Conservation (phyloP, 495 filamentous ascomycete genomes). For the Penicillium longicatenatum region DNA sequence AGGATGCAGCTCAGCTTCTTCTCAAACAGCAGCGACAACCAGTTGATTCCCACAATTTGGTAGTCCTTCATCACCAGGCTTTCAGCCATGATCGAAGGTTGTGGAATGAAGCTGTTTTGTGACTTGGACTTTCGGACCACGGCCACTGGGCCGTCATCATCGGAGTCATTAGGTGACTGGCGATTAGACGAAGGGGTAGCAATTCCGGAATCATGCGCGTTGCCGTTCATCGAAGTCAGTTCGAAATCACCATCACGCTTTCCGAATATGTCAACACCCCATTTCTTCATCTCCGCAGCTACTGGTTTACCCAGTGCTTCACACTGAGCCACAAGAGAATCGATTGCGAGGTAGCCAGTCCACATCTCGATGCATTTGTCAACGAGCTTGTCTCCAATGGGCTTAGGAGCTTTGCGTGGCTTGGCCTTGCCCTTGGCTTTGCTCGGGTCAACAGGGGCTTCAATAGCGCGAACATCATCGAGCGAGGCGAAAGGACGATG, state of each 20-base stretch:
- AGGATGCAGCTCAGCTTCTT: conserved; percentile 82
- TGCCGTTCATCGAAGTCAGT: conserved; percentile 57
- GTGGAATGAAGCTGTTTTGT: conserved; percentile 54
- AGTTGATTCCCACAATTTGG: conserved; percentile 92
- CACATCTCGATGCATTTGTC: conserved; percentile 72
- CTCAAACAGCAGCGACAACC: conserved; percentile 79
- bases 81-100: conserved; percentile 73
- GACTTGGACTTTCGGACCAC: conserved; percentile 36
- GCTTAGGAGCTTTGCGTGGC: conserved; percentile 51
- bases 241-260: conserved; percentile 67
- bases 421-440: conserved; percentile 50
- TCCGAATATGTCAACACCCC: conserved; percentile 78
- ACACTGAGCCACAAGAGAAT: conserved; percentile 73
- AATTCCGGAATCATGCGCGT: conserved; percentile 68
- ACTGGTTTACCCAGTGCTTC: conserved; percentile 69
- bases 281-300: conserved; percentile 67
- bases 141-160: conserved; percentile 46
- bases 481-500: conserved; percentile 69
- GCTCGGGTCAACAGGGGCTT: conserved; percentile 41
- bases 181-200: conserved; percentile 64
- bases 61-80: conserved; percentile 82
- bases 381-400: conserved; percentile 71
- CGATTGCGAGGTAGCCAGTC: conserved; percentile 74
- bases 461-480: conserved; percentile 62
- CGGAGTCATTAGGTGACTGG: conserved; percentile 37